phyloP scores from a whole-genome alignment of 140 eudicot genomes.

The Bidens hawaiensis region DNA sequence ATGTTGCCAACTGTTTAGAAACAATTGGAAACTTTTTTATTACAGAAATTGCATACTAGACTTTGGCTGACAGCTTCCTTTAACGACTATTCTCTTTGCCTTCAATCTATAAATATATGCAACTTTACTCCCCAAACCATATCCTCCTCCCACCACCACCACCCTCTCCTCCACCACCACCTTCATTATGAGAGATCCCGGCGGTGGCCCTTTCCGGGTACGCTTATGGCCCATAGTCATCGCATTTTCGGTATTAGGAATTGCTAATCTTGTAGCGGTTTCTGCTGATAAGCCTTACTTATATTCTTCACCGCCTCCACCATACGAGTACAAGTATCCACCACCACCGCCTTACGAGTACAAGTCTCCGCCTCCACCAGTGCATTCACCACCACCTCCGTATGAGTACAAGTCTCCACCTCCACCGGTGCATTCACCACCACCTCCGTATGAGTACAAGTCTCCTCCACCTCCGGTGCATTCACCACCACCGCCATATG shows the following conservation, averaged over 20 bases:
- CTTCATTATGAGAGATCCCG: constrained; percentile 36
- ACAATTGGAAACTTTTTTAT: not conserved
- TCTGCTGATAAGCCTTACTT: constrained; percentile 38
- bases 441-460: constrained; percentile 30
- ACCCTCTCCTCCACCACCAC: constrained; percentile 10
- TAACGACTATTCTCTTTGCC: constrained; percentile 38
- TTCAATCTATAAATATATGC: constrained; percentile 25
- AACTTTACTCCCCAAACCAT: constrained; percentile 16
- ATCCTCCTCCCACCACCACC: constrained; percentile 14
- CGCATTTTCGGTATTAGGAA: constrained; percentile 28
- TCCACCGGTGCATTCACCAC: constrained; percentile 33
- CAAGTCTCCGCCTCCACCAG: constrained; percentile 35
- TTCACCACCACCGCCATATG: constrained; percentile 36
- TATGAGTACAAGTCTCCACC: constrained; percentile 36
- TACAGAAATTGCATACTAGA: not conserved
- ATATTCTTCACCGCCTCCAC: constrained; percentile 44
- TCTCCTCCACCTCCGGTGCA: constrained; percentile 37
- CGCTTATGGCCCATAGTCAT: constrained; percentile 38
- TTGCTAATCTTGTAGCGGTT: constrained; percentile 25
- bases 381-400: constrained; percentile 33
- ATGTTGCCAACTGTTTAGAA: not conserved
- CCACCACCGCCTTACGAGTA: constrained; percentile 32
- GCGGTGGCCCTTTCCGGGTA: constrained; percentile 34
- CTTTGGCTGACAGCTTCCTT: constrained; percentile 40
- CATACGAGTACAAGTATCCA: constrained; percentile 13